Conservation (phyloP, 306 rosid genomes). For the Heteromeles arbutifolia region DNA sequence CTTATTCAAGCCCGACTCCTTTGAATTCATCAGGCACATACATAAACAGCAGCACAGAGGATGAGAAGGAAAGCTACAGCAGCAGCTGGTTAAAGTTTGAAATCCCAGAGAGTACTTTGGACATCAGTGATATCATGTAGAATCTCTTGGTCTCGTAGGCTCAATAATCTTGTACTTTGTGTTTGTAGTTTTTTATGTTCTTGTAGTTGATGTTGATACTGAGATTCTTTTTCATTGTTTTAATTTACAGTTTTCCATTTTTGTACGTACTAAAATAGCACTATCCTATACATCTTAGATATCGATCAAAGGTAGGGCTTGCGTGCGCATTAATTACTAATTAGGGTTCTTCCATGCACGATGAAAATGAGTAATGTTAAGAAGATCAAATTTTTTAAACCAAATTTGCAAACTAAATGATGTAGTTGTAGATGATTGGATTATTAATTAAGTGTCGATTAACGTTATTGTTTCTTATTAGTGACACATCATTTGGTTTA, state of each 20-base stretch:
- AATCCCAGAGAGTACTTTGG: conserved; percentile 66
- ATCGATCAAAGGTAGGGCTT: neutral
- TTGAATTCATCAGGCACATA: conserved; percentile 59
- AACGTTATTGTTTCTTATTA: too few species aligned
- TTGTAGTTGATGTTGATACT: conserved; percentile 6
- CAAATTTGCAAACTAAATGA: too few species aligned
- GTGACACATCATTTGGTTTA: too few species aligned
- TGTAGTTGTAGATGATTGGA: too few species aligned
- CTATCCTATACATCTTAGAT: too few species aligned
- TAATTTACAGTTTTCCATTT: neutral
- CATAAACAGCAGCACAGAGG: conserved; percentile 58
- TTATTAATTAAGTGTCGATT: too few species aligned
- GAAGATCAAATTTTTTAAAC: too few species aligned
- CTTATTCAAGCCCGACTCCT: conserved; percentile 54
- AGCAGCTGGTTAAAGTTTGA: conserved; percentile 69
- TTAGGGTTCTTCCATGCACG: neutral
- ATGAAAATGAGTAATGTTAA: neutral
- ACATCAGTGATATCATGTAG: conserved; percentile 66
- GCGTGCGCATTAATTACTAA: neutral
- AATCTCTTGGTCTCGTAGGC: neutral
- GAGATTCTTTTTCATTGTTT: neutral
- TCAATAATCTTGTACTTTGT: neutral
- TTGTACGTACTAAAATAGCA: neutral
- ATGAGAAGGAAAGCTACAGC: conserved; percentile 71
- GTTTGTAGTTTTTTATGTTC: neutral